A percentile compares a stretch with the other conserved stretches of the same genome.
Conservation (phyloP, 352 stramenopile genomes). For the Nothophytophthora sp. region DNA sequence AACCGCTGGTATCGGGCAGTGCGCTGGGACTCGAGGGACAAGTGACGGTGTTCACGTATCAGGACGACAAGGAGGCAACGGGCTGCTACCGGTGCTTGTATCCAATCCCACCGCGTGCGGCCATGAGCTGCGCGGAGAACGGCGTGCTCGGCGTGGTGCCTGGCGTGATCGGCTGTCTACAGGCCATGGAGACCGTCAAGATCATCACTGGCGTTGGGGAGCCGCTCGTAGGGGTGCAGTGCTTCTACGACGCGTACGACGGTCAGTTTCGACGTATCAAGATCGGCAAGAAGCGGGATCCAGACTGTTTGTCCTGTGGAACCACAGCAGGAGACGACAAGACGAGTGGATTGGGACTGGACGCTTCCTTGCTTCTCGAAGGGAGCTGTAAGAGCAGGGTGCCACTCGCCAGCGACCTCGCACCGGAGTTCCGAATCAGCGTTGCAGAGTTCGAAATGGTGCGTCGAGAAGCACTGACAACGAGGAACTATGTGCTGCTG, state of each 20-base stretch:
- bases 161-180: constrained; percentile 93
- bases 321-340: neutral
- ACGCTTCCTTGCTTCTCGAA: constrained; percentile 16
- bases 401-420: constrained; percentile 13
- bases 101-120: constrained; percentile 73
- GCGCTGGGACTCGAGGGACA: constrained; percentile 97
- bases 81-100: constrained; percentile 98
- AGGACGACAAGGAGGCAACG: constrained; percentile 22
- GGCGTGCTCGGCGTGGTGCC: constrained; percentile 96
- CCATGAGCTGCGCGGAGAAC: constrained; percentile 93
- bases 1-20: constrained; percentile 93
- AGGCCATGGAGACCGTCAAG: constrained; percentile 95
- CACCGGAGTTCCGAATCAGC: constrained; percentile 32
- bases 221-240: constrained; percentile 61
- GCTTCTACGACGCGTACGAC: constrained; percentile 83
- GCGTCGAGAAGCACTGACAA: constrained; percentile 7
- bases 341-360: neutral
- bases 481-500: constrained; percentile 45
- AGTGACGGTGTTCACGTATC: constrained; percentile 95
- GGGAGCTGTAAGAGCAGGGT: constrained; percentile 6
- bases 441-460: constrained; percentile 37
- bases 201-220: constrained; percentile 74
- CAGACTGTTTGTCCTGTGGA: constrained; percentile 43
- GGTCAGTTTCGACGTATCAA: constrained; percentile 68
- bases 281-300: constrained; percentile 38